phyloP scores from a whole-genome alignment of 192 early-diverging fungal genomes.

The Dimargaris verticillata region DNA sequence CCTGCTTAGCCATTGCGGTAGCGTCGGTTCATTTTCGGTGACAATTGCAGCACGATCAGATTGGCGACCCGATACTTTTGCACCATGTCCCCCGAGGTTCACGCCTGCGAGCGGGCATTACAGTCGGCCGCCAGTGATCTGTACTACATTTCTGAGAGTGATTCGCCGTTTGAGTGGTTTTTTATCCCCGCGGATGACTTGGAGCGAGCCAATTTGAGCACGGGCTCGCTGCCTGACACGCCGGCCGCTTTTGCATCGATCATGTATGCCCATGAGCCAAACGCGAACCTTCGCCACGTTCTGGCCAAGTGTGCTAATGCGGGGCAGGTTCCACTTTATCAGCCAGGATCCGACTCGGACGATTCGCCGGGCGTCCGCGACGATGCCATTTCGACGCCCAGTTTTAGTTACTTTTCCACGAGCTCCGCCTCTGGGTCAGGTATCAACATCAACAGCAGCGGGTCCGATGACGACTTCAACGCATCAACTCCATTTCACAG shows the following conservation, averaged over 20 bases:
- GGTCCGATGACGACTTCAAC: neutral
- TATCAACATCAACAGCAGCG: neutral
- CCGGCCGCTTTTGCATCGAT: neutral
- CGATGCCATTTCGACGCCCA: neutral
- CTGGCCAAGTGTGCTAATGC: neutral
- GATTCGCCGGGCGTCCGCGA: neutral
- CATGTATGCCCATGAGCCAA: neutral
- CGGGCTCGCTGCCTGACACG: neutral
- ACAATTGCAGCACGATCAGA: no score
- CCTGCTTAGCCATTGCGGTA: no score
- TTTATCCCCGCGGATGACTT: slow-evolving; percentile 1
- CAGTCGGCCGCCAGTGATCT: slow-evolving; percentile 1
- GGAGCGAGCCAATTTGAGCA: neutral
- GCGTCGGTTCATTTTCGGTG: no score
- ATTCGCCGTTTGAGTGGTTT: slow-evolving; percentile 1
- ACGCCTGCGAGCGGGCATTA: neutral
- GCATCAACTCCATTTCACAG: neutral
- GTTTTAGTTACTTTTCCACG: neutral
- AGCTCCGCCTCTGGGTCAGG: neutral
- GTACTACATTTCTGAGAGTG: neutral
- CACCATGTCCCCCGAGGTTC: neutral
- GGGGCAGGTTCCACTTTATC: neutral
- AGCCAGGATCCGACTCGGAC: neutral
- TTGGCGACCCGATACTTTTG: no score
- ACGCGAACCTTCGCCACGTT: neutral